Evolutionary conservation across 2,329 filamentous ascomycete species (phyloP), one percentile per base, ranked within the genome.

Genomic region (Trichoderma simmonsii): DNA sequence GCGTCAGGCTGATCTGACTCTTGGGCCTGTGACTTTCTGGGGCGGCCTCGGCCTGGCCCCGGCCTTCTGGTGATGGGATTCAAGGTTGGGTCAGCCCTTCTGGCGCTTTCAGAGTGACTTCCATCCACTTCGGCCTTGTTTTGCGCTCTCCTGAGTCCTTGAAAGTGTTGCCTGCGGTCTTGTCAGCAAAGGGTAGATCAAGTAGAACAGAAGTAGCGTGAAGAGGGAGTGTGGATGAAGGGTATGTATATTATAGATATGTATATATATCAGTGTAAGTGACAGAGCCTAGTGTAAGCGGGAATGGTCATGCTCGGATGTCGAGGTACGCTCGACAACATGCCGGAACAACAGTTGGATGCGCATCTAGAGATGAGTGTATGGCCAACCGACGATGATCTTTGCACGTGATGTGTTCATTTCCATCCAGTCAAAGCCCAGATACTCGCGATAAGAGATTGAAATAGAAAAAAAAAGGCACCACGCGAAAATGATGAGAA

Each of bases 61-160:
- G 88, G 88, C 30, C 88, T 84, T 18, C 88, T 83, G n/a, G 87
- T 89, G 75, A 90, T 89, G 65, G 88, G 88, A 71, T 90, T 89
- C 74, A 82, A 68, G 0, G 85, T 85, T 9, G 88, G 88, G 75
- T 90, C 87, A 70, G 81, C 54, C 72, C 81, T 84, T 56, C 81
- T 79, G 26, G 82, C 74, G 56, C 73, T 81, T 24, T 85, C 82
- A 11, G 76, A 72, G 30, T 73, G 60, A 26, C 77, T 71, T 9
- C 82, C 80, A 72, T 80, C 82, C 6, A 80, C 69, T 21, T 88
- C 87, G 21, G 82, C 77, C 76, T 89, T 89, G 75, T 86, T 85
- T 76, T 88, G 86, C 26, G 86, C 84, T 56, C 88, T 81, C 30
- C 87, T 83, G 21, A 90, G 83, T 32, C 87, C 87, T 76, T 90